phyloP scores from a whole-genome alignment of 768 basidiomycete genomes.

The Tephrocybe sp. region DNA sequence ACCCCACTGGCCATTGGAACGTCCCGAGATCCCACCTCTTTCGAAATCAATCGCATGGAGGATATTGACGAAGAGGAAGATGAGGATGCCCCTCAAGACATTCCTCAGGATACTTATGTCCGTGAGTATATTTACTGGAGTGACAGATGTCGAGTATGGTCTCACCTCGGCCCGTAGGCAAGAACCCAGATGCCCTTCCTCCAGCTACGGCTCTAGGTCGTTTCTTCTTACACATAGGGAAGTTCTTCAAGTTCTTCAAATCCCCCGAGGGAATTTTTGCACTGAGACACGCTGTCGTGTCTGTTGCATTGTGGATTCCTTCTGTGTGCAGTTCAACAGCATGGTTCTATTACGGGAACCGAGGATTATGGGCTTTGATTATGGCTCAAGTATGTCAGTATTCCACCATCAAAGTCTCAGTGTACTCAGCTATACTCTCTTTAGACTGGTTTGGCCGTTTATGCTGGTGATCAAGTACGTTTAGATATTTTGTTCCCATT shows the following conservation, averaged over 20 bases:
- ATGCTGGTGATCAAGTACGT: constrained; percentile 41
- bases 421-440: background rate
- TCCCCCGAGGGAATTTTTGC: constrained; percentile 40
- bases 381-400: constrained; percentile 35
- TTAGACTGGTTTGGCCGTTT: constrained; percentile 35
- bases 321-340: constrained; percentile 33
- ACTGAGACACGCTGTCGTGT: constrained; percentile 35
- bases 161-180: constrained; percentile 15
- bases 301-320: constrained; percentile 41
- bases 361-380: constrained; percentile 43
- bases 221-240: constrained; percentile 27
- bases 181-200: constrained; percentile 42
- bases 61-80: constrained; percentile 20
- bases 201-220: constrained; percentile 34
- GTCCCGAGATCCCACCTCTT: constrained; percentile 31
- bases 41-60: constrained; percentile 15
- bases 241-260: constrained; percentile 35
- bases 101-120: constrained; percentile 7
- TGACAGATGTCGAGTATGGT: background rate
- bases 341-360: constrained; percentile 41
- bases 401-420: background rate
- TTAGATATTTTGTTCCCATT: background rate
- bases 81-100: constrained; percentile 13
- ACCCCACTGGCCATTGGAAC: constrained; percentile 35
- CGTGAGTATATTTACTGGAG: constrained; percentile 8